Conservation (phyloP, 2,329 filamentous ascomycete genomes). For the Pseudogymnoascus sp. region DNA sequence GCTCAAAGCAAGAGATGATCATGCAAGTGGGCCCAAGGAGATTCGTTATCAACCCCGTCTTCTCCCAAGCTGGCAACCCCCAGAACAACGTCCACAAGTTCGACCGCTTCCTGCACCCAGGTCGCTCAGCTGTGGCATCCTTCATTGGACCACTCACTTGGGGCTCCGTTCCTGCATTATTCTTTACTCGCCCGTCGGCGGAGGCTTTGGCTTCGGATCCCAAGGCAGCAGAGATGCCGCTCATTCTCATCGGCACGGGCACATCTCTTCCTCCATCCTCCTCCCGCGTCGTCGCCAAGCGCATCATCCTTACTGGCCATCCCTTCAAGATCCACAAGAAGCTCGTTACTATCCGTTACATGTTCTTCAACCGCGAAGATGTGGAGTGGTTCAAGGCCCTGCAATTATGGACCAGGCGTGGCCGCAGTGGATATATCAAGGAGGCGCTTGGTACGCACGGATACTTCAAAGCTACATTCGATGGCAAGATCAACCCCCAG, state of each 20-base stretch:
- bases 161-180: slow-evolving; percentile 83
- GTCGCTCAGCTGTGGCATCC: slow-evolving; percentile 77
- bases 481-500: slow-evolving; percentile 89
- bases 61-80: slow-evolving; percentile 80
- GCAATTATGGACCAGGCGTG: slow-evolving; percentile 86
- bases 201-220: slow-evolving; percentile 35
- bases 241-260: slow-evolving; percentile 76
- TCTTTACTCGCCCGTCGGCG: slow-evolving; percentile 59
- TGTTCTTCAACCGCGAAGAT: slow-evolving; percentile 98
- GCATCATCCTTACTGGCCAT: slow-evolving; percentile 87
- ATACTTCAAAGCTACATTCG: slow-evolving; percentile 99
- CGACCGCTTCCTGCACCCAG: slow-evolving; percentile 82
- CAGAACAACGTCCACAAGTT: slow-evolving; percentile 98
- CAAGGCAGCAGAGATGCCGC: slow-evolving; percentile 36
- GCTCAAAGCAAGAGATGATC: slow-evolving; percentile 85
- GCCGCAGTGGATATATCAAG: slow-evolving; percentile 84
- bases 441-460: slow-evolving; percentile 92
- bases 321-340: slow-evolving; percentile 99
- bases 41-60: slow-evolving; percentile 80
- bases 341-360: slow-evolving; percentile 93
- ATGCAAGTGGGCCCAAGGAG: slow-evolving; percentile 85
- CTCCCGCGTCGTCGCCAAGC: slow-evolving; percentile 80
- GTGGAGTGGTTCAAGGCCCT: slow-evolving; percentile 97
- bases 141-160: slow-evolving; percentile 88
- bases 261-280: slow-evolving; percentile 72